A percentile compares a stretch with the other conserved stretches of the same genome.
Conservation (phyloP, 139 green algal genomes). For the Diplosphaera chodatii region DNA sequence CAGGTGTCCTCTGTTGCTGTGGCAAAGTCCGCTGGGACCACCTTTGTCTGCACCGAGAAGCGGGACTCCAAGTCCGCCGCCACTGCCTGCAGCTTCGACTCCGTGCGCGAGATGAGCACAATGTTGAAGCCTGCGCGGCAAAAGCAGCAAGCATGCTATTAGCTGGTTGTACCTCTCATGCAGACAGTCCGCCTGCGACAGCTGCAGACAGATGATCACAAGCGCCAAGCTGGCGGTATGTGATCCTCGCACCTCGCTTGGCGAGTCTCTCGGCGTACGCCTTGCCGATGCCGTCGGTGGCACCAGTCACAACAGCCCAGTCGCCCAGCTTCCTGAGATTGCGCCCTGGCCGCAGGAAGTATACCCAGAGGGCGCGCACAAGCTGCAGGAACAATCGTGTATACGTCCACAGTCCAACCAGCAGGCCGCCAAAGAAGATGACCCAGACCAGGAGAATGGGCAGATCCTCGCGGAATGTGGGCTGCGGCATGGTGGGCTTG, state of each 20-base stretch:
- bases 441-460: too few species aligned
- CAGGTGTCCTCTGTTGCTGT: conserved; percentile 18
- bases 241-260: conserved; percentile 23
- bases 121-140: conserved; percentile 54
- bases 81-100: conserved; percentile 49
- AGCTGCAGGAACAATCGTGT: neutral
- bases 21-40: conserved; percentile 38
- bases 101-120: conserved; percentile 64
- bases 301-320: conserved; percentile 70
- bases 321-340: conserved; percentile 48
- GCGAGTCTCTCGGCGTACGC: conserved; percentile 57
- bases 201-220: too few species aligned
- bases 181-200: too few species aligned
- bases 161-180: too few species aligned
- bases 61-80: conserved; percentile 36
- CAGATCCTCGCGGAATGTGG: neutral
- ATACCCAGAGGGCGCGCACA: conserved; percentile 16
- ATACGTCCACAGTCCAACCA: neutral
- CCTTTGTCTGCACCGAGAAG: conserved; percentile 43
- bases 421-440: neutral
- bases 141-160: neutral
- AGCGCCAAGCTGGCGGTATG: too few species aligned
- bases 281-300: conserved; percentile 77
- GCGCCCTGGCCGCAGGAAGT: conserved; percentile 48
- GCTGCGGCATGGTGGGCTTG: too few species aligned